Conservation (phyloP, 2,329 filamentous ascomycete genomes). For the Colletotrichum tropicicola region DNA sequence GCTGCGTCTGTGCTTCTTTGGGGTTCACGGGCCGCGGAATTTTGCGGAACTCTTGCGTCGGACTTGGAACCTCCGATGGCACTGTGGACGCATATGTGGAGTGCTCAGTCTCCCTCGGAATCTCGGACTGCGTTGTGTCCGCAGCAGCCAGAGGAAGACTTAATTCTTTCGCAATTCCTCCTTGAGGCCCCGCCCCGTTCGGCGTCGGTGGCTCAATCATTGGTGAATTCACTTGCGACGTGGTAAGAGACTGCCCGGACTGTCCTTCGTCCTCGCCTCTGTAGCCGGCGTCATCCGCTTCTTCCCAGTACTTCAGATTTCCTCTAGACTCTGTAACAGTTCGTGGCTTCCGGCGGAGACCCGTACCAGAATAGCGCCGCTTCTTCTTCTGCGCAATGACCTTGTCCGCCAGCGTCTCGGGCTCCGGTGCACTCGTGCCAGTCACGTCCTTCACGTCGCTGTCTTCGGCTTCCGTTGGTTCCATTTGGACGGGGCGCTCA, state of each 20-base stretch:
- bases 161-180: background rate
- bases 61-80: slow-evolving; percentile 48
- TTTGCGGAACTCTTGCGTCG: slow-evolving; percentile 47
- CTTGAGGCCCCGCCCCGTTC: background rate
- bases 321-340: slow-evolving; percentile 77
- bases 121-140: slow-evolving; percentile 7
- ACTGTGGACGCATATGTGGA: slow-evolving; percentile 24
- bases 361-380: slow-evolving; percentile 88
- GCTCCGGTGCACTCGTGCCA: slow-evolving; percentile 72
- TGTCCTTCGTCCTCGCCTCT: slow-evolving; percentile 69
- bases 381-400: slow-evolving; percentile 55
- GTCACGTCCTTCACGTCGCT: slow-evolving; percentile 62
- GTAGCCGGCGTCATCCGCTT: slow-evolving; percentile 86
- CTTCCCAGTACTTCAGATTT: slow-evolving; percentile 90
- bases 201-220: slow-evolving; percentile 23
- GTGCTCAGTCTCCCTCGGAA: background rate
- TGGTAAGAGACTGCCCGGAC: slow-evolving; percentile 12
- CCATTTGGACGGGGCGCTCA: slow-evolving; percentile 1
- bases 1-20: slow-evolving; percentile 75
- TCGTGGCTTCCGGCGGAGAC: slow-evolving; percentile 76
- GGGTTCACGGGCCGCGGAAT: slow-evolving; percentile 75
- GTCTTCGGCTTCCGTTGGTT: slow-evolving; percentile 38
- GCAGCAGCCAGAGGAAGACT: slow-evolving; percentile 11
- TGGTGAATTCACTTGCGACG: slow-evolving; percentile 28
- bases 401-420: slow-evolving; percentile 60